phyloP scores from a whole-genome alignment of 495 filamentous ascomycete species.

The Recurvomyces mirabilis region DNA sequence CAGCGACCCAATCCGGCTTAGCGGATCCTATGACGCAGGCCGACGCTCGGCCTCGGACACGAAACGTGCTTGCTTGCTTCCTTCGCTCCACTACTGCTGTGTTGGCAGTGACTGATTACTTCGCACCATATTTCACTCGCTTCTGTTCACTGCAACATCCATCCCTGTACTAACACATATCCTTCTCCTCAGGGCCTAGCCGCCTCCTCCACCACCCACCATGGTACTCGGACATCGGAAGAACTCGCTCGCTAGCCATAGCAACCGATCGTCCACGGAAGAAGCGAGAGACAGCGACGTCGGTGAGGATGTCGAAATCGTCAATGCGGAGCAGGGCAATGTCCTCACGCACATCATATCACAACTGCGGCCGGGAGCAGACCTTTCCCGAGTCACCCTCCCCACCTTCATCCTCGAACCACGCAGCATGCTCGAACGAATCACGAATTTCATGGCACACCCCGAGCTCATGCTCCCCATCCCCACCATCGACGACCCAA shows the following conservation, averaged over 20 bases:
- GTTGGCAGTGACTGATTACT: too few species aligned
- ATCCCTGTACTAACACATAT: too few species aligned
- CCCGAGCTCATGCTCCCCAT: conserved; percentile 90
- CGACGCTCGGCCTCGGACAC: background rate
- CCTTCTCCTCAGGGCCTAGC: too few species aligned
- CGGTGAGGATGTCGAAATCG: conserved; percentile 65
- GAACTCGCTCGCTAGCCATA: conserved; percentile 1
- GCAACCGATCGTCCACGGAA: conserved; percentile 46
- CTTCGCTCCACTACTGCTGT: background rate
- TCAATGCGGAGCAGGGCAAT: conserved; percentile 67
- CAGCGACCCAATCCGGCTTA: background rate
- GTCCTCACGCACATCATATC: conserved; percentile 92
- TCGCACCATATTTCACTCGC: too few species aligned
- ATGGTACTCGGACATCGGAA: conserved; percentile 15
- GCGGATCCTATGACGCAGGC: background rate
- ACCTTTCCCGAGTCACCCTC: conserved; percentile 84
- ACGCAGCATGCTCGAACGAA: conserved; percentile 93
- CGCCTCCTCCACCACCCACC: too few species aligned
- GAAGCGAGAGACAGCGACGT: conserved; percentile 31
- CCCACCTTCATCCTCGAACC: conserved; percentile 98
- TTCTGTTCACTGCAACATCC: too few species aligned
- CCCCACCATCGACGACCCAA: conserved; percentile 75
- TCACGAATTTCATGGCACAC: conserved; percentile 99
- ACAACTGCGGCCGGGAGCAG: conserved; percentile 87
- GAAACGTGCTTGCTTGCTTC: conserved; percentile 1